A percentile compares a stretch with the other conserved stretches of the same genome.
These are phyloP conservation scores for Omphalotus guepiniiformis DNA, from an alignment of 768 basidiomycete species.

Conservation along the genomic window DNA sequence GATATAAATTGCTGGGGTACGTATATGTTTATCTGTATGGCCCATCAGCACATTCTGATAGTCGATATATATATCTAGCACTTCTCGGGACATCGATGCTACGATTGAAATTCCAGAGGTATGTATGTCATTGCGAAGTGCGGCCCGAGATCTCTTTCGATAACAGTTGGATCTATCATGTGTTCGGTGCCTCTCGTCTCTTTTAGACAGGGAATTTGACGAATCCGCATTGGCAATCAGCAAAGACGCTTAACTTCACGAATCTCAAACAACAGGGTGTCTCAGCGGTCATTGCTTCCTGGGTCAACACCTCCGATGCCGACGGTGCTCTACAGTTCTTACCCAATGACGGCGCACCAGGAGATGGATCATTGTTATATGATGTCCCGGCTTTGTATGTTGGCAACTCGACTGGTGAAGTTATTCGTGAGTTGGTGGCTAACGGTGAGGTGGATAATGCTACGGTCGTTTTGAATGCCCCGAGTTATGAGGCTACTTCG, in stretches of 20 bases:
- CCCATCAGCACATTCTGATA: neutral
- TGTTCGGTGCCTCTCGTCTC: neutral
- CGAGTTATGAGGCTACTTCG: slow-evolving; percentile 17
- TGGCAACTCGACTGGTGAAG: slow-evolving; percentile 25
- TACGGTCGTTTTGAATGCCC: slow-evolving; percentile 27
- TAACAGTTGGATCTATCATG: neutral
- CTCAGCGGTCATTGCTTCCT: slow-evolving; percentile 21
- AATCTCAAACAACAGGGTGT: slow-evolving; percentile 18
- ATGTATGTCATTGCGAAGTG: too few relatives aligned
- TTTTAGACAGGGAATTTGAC: slow-evolving; percentile 24
- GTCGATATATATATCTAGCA: slow-evolving; percentile 10
- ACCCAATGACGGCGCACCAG: slow-evolving; percentile 21
- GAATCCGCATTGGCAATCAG: slow-evolving; percentile 27
- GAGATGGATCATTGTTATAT: slow-evolving; percentile 18
- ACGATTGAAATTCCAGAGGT: slow-evolving; percentile 20
- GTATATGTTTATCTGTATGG: neutral
- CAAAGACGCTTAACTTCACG: slow-evolving; percentile 23
- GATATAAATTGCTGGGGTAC: slow-evolving; percentile 25
- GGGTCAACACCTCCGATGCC: slow-evolving; percentile 25
- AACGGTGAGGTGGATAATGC: slow-evolving; percentile 18
- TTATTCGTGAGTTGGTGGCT: slow-evolving; percentile 20
- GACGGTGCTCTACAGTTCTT: slow-evolving; percentile 26
- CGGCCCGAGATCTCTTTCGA: too few relatives aligned
- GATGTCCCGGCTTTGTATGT: slow-evolving; percentile 26
- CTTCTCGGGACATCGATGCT: slow-evolving; percentile 18